Base-by-base conservation (phyloP, 1,284 basidiomycete genomes). In the Trametes polyzona region DNA sequence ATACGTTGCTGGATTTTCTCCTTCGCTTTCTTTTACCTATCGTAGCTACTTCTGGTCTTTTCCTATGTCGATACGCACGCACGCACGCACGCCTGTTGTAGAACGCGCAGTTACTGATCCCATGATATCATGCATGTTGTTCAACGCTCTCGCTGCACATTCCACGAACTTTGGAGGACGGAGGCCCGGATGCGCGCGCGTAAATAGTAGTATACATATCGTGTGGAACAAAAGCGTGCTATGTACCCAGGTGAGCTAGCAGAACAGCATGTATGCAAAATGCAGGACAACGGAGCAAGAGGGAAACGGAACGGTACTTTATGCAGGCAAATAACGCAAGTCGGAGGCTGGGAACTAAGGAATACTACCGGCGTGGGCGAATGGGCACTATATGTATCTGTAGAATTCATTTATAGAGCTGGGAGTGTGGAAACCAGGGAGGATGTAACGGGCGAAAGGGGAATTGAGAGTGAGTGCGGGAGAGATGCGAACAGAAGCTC, bases 401-500 rank as follows among this genome's bases (percentile, higher is more conserved):
- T 65, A 63, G 56, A 52, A 61, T 63, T 63, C 55, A 57, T 66
- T 59, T 64, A 66, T 64, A 61, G 63, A 60, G 59, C 54, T 59
- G 53, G 47, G 56, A 46, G 61, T 59, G 57, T 36, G 33, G 40
- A 49, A 55, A 50, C 52, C 59, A 58, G 56, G 11, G 14, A 12
- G 12, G 21, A 58, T 66, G 62, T 61, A 56, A 62, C 49, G 54
- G 63, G 62, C 57, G 57, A 57, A 67, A 55, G 57, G 53, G 74
- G 71, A 70, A 67, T 80, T 76, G 62, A n/a, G n/a, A n/a, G n/a
- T 27, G 55, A 58, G 54, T 47, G 63, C 58, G 64, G 59, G 54
- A 47, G 62, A 65, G 55, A 61, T 62, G 59, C 56, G 47, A 57
- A 46, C 55, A 32, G 52, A 52, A 40, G 47, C 40, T 49, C 42